These are phyloP conservation scores for Calycina herbarum DNA, from an alignment of 2,329 filamentous ascomycete genomes.

Conservation along the genomic window DNA sequence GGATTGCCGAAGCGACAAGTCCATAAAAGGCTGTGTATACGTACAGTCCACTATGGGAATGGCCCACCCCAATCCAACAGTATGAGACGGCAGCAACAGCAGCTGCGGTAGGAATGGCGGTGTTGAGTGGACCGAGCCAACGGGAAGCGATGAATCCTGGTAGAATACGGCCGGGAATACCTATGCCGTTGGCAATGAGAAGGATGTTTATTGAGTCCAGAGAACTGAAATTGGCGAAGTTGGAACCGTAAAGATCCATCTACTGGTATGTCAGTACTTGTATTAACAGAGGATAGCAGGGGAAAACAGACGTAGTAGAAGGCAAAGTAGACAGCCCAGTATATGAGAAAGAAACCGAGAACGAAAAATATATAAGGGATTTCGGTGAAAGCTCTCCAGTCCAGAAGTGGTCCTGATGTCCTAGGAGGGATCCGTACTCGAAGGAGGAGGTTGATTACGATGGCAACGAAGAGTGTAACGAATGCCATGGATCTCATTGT, in stretches of 20 bases:
- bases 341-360: slow-evolving; percentile 2
- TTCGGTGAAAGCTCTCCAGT: slow-evolving; percentile 6
- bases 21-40: slow-evolving; percentile 54
- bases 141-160: slow-evolving; percentile 47
- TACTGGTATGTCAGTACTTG: slow-evolving; percentile 34
- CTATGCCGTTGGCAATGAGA: slow-evolving; percentile 52
- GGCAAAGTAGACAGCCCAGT: slow-evolving; percentile 7
- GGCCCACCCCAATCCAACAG: slow-evolving; percentile 51
- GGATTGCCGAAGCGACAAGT: slow-evolving; percentile 49
- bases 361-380: slow-evolving; percentile 1
- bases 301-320: slow-evolving; percentile 5
- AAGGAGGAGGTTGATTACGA: not conserved
- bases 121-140: slow-evolving; percentile 51
- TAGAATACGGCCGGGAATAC: slow-evolving; percentile 47
- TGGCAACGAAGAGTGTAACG: slow-evolving; percentile 29
- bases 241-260: slow-evolving; percentile 34
- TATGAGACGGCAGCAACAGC: slow-evolving; percentile 40
- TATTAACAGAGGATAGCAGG: not conserved
- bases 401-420: not conserved
- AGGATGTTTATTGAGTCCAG: slow-evolving; percentile 42
- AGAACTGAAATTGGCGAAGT: slow-evolving; percentile 39
- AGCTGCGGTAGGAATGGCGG: slow-evolving; percentile 47
- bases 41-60: slow-evolving; percentile 45
- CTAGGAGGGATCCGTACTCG: not conserved
- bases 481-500: slow-evolving; percentile 49